Conservation (phyloP, 805 yeast genomes). For the Metschnikowia sp. region DNA sequence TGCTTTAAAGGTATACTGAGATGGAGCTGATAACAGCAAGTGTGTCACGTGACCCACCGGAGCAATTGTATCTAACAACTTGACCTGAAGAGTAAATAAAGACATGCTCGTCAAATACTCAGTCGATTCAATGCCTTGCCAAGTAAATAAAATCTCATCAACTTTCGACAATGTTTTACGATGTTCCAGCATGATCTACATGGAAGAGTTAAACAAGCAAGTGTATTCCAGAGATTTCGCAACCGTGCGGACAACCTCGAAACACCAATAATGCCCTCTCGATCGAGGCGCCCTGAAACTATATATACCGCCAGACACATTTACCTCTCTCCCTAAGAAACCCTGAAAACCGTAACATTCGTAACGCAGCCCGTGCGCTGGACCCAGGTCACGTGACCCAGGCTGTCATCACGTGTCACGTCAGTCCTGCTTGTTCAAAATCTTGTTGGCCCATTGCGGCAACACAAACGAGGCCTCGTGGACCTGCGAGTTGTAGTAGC, state of each 20-base stretch:
- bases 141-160: no score
- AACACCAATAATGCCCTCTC: not conserved
- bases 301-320: no score
- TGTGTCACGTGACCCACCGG: no score
- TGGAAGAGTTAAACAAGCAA: slow-evolving; percentile 2
- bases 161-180: no score
- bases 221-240: slow-evolving; percentile 6
- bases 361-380: not conserved
- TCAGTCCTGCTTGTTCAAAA: slow-evolving; percentile 29
- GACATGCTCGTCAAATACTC: no score
- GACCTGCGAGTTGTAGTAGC: slow-evolving; percentile 78
- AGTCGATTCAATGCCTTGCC: no score
- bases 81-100: no score
- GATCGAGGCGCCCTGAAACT: no score
- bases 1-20: not conserved
- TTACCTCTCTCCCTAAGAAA: not conserved
- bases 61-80: no score
- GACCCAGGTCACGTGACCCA: not conserved
- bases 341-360: slow-evolving; percentile 4
- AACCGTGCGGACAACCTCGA: not conserved
- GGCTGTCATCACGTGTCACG: not conserved
- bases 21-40: no score
- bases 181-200: not conserved
- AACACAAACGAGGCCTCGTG: slow-evolving; percentile 88
- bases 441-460: slow-evolving; percentile 81